These are phyloP conservation scores for Cardamine occulta DNA, from an alignment of 345 rosid genomes.

Conservation along the genomic window DNA sequence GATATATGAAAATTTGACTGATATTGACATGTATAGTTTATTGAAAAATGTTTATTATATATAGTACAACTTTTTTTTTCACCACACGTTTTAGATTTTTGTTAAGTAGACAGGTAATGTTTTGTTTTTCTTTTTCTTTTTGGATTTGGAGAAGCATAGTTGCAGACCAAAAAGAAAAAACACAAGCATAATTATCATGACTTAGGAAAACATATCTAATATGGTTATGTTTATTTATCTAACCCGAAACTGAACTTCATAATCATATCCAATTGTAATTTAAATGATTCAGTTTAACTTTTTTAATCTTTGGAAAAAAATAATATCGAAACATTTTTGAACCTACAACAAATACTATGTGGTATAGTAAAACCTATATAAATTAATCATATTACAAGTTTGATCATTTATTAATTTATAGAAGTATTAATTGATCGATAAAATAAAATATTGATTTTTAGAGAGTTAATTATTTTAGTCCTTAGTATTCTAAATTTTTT, in stretches of 20 bases:
- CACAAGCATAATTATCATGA: neutral
- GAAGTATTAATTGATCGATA: too few species aligned
- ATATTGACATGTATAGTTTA: neutral
- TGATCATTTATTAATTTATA: too few species aligned
- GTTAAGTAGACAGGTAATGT: neutral
- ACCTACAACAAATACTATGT: neutral
- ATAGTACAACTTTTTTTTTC: neutral
- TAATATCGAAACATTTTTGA: neutral
- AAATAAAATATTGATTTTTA: too few species aligned
- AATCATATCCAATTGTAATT: neutral
- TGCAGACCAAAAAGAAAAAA: neutral
- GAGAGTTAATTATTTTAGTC: too few species aligned
- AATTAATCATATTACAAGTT: too few species aligned
- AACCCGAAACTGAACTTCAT: neutral
- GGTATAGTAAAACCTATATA: too few species aligned
- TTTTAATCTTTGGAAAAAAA: neutral
- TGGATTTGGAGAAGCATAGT: neutral
- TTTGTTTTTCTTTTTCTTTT: neutral
- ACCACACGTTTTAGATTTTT: neutral
- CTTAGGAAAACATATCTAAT: neutral
- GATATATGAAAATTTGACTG: neutral
- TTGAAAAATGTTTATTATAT: neutral
- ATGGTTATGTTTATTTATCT: neutral
- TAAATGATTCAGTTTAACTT: neutral
- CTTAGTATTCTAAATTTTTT: too few species aligned